Evolutionary conservation across 2,329 filamentous ascomycete genomes (phyloP), one percentile per base, ranked within the genome.

Genomic region (Moelleriella libera): DNA sequence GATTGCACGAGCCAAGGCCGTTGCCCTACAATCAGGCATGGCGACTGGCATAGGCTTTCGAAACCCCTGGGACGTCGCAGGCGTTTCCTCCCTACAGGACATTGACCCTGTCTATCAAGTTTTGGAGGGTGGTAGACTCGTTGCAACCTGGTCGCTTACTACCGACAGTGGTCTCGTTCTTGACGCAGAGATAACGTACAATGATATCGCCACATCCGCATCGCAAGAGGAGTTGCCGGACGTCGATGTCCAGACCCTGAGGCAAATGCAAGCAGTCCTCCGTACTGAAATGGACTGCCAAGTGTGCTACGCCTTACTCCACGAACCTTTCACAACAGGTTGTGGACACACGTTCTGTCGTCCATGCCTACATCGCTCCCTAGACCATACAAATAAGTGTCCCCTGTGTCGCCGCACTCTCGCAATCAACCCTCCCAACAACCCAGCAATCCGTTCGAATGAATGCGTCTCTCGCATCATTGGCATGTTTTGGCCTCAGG

Each of bases 291-390:
- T 94, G 58, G 88, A 95, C 57, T 96, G 89, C 54, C 86, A 92
- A 56, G 80, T 95, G 49, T 95, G 89, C 64, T 94, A 90, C 61
- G 77, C 80, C 41, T 64, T 94, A 28, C 84, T 90, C 60, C 68
- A 88, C 50, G 85, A 94, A 51, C 88, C 89, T 0, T 69, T 89
- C 46, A 95, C 88, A 0, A 94, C 87, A 0, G 73, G 78, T 1
- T 96, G 89, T 57, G 89, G 89, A 1, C 89, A 96, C 61, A 95
- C 88, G 0, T 90, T 92, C 57, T 96, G 89, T 61, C 80, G 85
- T 21, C 75, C 76, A 50, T 96, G 89, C 60, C 70, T 95, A 28
- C 77, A 81, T 48, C 78, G 84, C 43, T 79, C 85, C 6, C 70
- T 94, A 50, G 84, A 90, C 56, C 83, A 92, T 59, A 83, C 84